A percentile compares a stretch with the other conserved stretches of the same genome.
Conservation (phyloP, 805 yeast species). For the Hanseniaspora taiwanica region DNA sequence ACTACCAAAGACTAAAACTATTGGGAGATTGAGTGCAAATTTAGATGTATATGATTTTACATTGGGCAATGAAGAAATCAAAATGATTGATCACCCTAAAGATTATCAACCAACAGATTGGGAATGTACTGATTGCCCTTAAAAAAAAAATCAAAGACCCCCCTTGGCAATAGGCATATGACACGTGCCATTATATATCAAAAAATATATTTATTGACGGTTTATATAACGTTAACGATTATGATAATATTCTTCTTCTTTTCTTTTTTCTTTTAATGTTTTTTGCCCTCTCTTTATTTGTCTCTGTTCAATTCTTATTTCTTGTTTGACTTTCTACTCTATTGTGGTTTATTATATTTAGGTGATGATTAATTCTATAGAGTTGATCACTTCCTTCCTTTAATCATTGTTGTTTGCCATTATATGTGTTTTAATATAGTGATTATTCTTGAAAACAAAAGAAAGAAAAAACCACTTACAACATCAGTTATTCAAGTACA, state of each 20-base stretch:
- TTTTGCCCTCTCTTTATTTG: neutral
- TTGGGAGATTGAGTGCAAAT: constrained; percentile 40
- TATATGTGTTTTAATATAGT: too few relatives aligned
- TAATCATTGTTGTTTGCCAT: too few relatives aligned
- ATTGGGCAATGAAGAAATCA: constrained; percentile 29
- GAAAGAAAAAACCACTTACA: neutral
- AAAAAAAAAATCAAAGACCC: too few relatives aligned
- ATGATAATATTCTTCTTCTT: too few relatives aligned
- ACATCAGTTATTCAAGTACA: neutral
- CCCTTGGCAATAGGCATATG: too few relatives aligned
- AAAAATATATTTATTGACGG: too few relatives aligned
- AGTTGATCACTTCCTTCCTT: too few relatives aligned
- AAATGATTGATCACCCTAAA: constrained; percentile 33
- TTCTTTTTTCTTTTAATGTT: too few relatives aligned
- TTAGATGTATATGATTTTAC: constrained; percentile 40
- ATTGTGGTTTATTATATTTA: neutral
- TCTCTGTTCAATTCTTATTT: neutral
- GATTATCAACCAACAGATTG: constrained; percentile 65
- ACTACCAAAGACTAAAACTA: constrained; percentile 50
- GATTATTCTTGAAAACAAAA: neutral
- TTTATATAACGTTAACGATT: too few relatives aligned
- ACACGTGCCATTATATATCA: too few relatives aligned
- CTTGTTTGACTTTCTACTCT: neutral
- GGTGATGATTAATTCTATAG: neutral
- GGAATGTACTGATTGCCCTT: constrained; percentile 57